Percentiles rank a stretch among this genome's conserved stretches.
Conservation (phyloP, 768 basidiomycete genomes). For the Tylopilus plumbeoviolaceoides region DNA sequence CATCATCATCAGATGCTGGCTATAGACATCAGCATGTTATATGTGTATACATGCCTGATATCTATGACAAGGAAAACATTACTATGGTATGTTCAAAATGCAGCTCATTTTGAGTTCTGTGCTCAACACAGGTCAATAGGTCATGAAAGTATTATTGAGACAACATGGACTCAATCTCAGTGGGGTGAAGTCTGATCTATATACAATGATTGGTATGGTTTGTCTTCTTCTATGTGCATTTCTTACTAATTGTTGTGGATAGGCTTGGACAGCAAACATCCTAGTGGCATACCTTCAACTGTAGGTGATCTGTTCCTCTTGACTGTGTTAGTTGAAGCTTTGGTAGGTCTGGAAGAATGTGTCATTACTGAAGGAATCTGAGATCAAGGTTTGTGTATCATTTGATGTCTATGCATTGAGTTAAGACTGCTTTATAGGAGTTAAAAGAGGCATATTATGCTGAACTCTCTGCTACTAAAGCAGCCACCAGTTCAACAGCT, state of each 20-base stretch:
- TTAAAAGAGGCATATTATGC: constrained; percentile 60
- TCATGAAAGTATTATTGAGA: constrained; percentile 64
- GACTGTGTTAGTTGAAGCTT: not conserved
- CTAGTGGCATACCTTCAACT: constrained; percentile 68
- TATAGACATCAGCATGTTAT: constrained; percentile 60
- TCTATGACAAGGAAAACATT: constrained; percentile 60
- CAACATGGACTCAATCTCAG: constrained; percentile 61
- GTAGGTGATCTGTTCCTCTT: constrained; percentile 32
- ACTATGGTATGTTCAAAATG: constrained; percentile 39
- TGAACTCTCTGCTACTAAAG: constrained; percentile 36
- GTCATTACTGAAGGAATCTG: constrained; percentile 52
- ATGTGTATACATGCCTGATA: constrained; percentile 68
- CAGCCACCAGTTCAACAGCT: constrained; percentile 16
- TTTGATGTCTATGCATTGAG: not conserved
- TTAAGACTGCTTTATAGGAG: constrained; percentile 36
- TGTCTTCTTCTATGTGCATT: not conserved
- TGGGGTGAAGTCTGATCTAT: constrained; percentile 71
- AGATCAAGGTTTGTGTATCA: constrained; percentile 52
- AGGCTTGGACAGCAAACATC: constrained; percentile 76
- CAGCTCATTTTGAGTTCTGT: not conserved
- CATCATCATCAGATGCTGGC: constrained; percentile 45
- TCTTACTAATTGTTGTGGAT: constrained; percentile 1
- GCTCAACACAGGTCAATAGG: constrained; percentile 28
- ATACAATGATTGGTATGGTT: constrained; percentile 54
- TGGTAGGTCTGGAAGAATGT: constrained; percentile 65